Evolutionary conservation across 2,329 filamentous ascomycete genomes (phyloP).

Genomic region (Alternaria sp.): DNA sequence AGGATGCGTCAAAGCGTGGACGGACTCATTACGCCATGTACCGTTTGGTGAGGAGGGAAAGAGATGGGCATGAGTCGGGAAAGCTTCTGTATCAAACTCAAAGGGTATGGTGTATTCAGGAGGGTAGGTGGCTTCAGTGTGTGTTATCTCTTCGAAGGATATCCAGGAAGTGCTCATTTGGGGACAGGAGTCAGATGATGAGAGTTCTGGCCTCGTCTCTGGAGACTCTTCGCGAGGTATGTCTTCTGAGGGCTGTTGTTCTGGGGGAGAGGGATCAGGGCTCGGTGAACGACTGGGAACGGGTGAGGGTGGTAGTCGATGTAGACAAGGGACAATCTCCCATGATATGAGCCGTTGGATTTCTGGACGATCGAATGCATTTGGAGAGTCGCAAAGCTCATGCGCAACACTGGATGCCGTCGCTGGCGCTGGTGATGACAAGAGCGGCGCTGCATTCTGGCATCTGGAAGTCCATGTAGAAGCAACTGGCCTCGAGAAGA

Average conservation of each 20-base stretch:
- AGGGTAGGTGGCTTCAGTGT: background rate
- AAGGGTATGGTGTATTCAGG: background rate
- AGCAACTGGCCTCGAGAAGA: background rate
- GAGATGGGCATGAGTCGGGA: constrained; percentile 9
- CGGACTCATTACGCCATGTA: constrained; percentile 1
- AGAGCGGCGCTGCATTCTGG: background rate
- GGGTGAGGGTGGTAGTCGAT: background rate
- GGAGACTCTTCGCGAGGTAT: background rate
- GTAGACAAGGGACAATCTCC: background rate
- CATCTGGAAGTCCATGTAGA: background rate
- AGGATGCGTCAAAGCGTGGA: background rate
- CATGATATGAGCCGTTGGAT: background rate
- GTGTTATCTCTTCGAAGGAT: background rate
- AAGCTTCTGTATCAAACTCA: constrained; percentile 12
- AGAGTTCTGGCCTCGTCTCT: background rate
- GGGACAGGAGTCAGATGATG: background rate
- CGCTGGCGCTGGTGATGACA: background rate
- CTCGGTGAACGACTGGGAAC: background rate
- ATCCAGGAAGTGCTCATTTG: background rate
- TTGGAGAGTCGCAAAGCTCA: background rate
- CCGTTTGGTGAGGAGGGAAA: constrained; percentile 19
- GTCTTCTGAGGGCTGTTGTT: background rate
- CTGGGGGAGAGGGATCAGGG: background rate
- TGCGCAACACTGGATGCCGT: background rate
- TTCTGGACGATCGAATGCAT: background rate